phyloP scores from a whole-genome alignment of 2,329 filamentous ascomycete genomes.

The Alternaria arbusti region DNA sequence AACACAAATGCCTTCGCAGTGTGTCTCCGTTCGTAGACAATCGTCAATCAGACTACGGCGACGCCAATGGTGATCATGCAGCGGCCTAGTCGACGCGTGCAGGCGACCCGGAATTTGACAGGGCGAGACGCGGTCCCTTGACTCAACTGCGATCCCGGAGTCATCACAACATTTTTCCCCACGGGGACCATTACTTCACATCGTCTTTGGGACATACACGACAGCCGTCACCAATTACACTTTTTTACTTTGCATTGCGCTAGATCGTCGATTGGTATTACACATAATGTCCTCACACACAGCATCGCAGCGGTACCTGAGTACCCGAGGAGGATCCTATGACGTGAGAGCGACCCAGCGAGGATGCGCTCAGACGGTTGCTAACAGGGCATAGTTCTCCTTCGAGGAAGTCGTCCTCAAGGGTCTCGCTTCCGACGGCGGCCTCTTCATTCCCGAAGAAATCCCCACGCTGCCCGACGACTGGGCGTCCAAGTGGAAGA shows the following conservation, averaged over 20 bases:
- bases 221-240: slow-evolving; percentile 4
- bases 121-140: slow-evolving; percentile 21
- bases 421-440: slow-evolving; percentile 83
- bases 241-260: slow-evolving; percentile 7
- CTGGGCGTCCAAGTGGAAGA: slow-evolving; percentile 75
- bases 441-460: slow-evolving; percentile 86
- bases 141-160: slow-evolving; percentile 39
- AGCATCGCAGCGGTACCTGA: slow-evolving; percentile 66
- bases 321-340: slow-evolving; percentile 68
- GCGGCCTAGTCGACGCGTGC: slow-evolving; percentile 6
- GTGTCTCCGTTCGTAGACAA: background rate
- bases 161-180: slow-evolving; percentile 32
- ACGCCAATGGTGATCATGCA: background rate
- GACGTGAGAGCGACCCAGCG: slow-evolving; percentile 54
- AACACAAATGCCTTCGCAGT: background rate
- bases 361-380: slow-evolving; percentile 1
- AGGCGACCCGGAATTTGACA: slow-evolving; percentile 7
- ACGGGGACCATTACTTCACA: slow-evolving; percentile 23
- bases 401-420: slow-evolving; percentile 93
- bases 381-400: slow-evolving; percentile 66
- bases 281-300: slow-evolving; percentile 54
- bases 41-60: background rate
- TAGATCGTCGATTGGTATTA: slow-evolving; percentile 7
- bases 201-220: slow-evolving; percentile 1
- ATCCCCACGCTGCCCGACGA: slow-evolving; percentile 70